A percentile compares a stretch with the other conserved stretches of the same genome.
These are phyloP conservation scores for Kwoniella heveanensis DNA, from an alignment of 768 basidiomycete genomes.

Conservation along the genomic window DNA sequence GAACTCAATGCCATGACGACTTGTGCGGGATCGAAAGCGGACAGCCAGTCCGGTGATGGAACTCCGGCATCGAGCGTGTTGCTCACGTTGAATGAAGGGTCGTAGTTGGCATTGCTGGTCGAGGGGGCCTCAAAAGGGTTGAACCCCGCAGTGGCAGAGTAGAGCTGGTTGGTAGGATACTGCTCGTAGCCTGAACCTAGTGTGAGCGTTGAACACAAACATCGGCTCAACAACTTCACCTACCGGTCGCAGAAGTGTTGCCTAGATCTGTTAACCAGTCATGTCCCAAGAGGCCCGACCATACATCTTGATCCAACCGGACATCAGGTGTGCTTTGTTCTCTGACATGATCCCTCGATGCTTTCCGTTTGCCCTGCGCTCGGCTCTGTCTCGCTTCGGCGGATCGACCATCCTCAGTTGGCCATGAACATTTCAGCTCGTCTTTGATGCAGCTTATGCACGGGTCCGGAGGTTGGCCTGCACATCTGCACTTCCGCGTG, in stretches of 20 bases:
- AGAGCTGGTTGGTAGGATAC: neutral
- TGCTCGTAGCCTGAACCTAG: neutral
- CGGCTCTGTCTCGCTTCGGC: slow-evolving; percentile 19
- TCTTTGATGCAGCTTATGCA: slow-evolving; percentile 32
- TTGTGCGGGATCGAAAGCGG: slow-evolving; percentile 21
- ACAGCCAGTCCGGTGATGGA: slow-evolving; percentile 6
- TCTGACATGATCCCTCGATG: neutral
- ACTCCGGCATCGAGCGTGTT: no score
- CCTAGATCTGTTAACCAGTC: slow-evolving; percentile 9
- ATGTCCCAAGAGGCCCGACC: slow-evolving; percentile 1
- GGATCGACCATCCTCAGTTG: slow-evolving; percentile 31
- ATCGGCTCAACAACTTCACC: neutral
- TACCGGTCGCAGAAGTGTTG: neutral
- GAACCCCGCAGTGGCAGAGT: neutral
- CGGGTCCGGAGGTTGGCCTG: slow-evolving; percentile 22
- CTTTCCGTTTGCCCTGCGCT: slow-evolving; percentile 11
- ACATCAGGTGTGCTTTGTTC: neutral
- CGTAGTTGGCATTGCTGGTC: neutral
- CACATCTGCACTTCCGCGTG: slow-evolving; percentile 30
- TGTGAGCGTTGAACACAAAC: no score
- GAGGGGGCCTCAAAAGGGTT: neutral
- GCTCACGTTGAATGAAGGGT: neutral
- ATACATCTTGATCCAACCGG: neutral
- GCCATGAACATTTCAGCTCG: slow-evolving; percentile 29
- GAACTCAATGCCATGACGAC: slow-evolving; percentile 31